A percentile compares a stretch with the other conserved stretches of the same genome.
These are phyloP conservation scores for Fraxinus americana DNA, from an alignment of 257 asterid species.

Conservation along the genomic window DNA sequence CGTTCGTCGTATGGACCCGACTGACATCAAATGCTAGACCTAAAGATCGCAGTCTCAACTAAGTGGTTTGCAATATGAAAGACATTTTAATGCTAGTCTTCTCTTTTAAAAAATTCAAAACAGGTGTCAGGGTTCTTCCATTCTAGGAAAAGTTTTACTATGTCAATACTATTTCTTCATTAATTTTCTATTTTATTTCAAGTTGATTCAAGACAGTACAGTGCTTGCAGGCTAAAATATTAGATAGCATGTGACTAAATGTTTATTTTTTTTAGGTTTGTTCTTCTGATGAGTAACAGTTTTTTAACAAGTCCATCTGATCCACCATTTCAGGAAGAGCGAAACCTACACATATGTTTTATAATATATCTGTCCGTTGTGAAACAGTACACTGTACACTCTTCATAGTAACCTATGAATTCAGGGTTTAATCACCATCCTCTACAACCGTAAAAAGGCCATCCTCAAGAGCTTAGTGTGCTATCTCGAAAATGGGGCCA, in stretches of 20 bases:
- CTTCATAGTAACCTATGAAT: neutral
- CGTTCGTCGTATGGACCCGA: no score
- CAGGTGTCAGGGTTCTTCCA: no score
- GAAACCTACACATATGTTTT: neutral
- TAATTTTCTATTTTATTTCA: no score
- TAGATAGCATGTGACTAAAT: neutral
- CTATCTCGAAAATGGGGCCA: neutral
- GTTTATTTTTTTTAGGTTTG: neutral
- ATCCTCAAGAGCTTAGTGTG: neutral
- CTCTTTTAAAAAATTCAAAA: no score
- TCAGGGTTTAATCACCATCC: neutral
- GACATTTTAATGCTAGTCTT: no score
- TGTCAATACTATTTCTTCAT: no score
- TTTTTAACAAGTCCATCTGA: neutral
- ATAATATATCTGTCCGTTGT: conserved; percentile 4
- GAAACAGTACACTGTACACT: neutral
- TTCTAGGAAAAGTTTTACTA: no score
- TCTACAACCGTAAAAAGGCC: neutral
- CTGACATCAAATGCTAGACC: no score
- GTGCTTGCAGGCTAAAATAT: neutral
- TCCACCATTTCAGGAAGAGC: neutral
- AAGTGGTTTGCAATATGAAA: no score
- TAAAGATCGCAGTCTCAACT: no score
- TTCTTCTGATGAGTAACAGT: neutral
- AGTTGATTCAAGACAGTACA: no score